phyloP scores from a whole-genome alignment of 441 rosid species.

The Erysimum cheiri region DNA sequence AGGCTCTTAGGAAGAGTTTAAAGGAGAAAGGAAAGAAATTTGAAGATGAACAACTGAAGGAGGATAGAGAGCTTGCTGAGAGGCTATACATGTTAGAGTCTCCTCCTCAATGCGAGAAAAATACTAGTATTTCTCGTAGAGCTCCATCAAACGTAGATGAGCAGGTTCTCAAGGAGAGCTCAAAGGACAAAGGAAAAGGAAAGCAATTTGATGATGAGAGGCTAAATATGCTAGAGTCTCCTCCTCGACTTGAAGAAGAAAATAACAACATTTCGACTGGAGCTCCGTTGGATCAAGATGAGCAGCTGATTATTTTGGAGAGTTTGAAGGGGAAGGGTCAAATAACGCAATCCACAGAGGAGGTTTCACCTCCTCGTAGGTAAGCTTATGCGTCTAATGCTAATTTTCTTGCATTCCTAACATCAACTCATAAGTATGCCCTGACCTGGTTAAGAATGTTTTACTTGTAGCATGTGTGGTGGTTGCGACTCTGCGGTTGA shows the following conservation, averaged over 20 bases:
- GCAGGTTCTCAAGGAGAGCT: neutral
- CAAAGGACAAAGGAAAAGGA: slow-evolving; percentile 11
- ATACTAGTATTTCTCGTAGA: slow-evolving; percentile 46
- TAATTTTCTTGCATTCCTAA: neutral
- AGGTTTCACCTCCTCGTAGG: slow-evolving; percentile 27
- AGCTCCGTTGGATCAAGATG: slow-evolving; percentile 36
- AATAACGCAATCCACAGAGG: neutral
- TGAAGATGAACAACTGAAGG: slow-evolving; percentile 29
- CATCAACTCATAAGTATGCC: neutral
- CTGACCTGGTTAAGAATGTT: slow-evolving; percentile 36
- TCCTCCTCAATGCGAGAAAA: slow-evolving; percentile 48
- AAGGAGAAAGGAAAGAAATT: slow-evolving; percentile 8
- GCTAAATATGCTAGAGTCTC: slow-evolving; percentile 53
- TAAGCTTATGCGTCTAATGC: slow-evolving; percentile 24
- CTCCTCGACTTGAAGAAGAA: slow-evolving; percentile 48
- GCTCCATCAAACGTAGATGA: slow-evolving; percentile 18
- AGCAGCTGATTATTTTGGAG: slow-evolving; percentile 49
- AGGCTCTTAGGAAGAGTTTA: neutral
- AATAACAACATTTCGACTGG: slow-evolving; percentile 47
- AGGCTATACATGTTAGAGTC: slow-evolving; percentile 55
- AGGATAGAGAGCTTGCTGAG: slow-evolving; percentile 56
- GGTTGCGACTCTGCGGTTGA: slow-evolving; percentile 81
- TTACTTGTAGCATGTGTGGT: slow-evolving; percentile 67
- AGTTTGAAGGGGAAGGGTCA: slow-evolving; percentile 15
- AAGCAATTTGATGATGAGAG: slow-evolving; percentile 44